Evolutionary conservation across 176 grass and related monocot genomes (phyloP).

Genomic region (Oryza brachyantha): DNA sequence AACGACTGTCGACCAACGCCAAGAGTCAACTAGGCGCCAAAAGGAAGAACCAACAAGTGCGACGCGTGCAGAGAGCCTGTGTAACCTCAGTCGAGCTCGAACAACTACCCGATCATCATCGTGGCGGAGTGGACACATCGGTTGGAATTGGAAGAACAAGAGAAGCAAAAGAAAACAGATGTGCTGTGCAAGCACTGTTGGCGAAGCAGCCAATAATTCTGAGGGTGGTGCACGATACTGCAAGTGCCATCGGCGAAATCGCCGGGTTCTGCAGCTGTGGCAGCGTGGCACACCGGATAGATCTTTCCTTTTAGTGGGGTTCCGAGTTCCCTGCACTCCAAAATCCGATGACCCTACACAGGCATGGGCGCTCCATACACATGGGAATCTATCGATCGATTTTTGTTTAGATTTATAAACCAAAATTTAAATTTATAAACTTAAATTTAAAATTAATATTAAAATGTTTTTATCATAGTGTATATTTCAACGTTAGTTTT

Average conservation of each 20-base stretch:
- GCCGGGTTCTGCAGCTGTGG: background rate
- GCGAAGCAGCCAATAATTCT: background rate
- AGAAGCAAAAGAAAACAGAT: too few species aligned
- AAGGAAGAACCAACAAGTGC: background rate
- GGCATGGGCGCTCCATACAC: background rate
- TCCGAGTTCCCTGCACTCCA: too few species aligned
- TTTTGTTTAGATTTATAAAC: too few species aligned
- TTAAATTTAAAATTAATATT: too few species aligned
- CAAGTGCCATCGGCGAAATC: background rate
- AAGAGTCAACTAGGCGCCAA: background rate
- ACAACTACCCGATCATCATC: background rate
- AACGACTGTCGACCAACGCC: background rate
- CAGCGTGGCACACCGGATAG: background rate
- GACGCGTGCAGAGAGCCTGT: background rate
- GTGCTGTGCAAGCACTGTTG: background rate
- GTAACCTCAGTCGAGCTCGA: background rate
- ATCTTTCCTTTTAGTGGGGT: background rate
- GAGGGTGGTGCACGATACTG: background rate
- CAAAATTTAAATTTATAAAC: too few species aligned
- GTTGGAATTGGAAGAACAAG: too few species aligned
- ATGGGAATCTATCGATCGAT: too few species aligned
- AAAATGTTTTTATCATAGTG: too few species aligned
- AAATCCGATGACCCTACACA: background rate
- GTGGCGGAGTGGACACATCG: too few species aligned
- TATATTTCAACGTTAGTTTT: too few species aligned